phyloP scores from a whole-genome alignment of 1,284 basidiomycete genomes.

The Moesziomyces globuligerus region DNA sequence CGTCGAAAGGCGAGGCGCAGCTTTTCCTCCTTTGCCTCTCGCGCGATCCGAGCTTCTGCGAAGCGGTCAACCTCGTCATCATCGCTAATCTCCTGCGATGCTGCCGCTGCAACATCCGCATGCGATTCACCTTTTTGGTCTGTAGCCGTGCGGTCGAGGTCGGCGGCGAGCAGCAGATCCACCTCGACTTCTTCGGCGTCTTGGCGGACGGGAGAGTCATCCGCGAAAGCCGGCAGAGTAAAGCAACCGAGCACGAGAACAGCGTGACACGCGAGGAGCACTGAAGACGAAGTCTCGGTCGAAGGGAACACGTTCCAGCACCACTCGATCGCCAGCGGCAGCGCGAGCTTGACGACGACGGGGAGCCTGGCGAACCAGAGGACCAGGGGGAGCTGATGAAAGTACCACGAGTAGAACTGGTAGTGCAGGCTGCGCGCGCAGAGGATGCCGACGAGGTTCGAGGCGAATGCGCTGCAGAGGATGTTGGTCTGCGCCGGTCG shows the following conservation, averaged over 20 bases:
- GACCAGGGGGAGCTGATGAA: constrained; percentile 88
- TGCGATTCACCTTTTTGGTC: too few relatives aligned
- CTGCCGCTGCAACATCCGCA: background rate
- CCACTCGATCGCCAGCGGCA: constrained; percentile 43
- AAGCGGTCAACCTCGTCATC: constrained; percentile 17
- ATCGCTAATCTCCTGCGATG: background rate
- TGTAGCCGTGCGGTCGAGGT: constrained; percentile 3
- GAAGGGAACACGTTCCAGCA: constrained; percentile 61
- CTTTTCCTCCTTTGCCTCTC: constrained; percentile 25
- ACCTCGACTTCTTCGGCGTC: constrained; percentile 28
- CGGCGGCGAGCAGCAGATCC: constrained; percentile 15
- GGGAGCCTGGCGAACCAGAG: constrained; percentile 72
- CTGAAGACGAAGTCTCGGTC: constrained; percentile 40
- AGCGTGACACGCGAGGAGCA: constrained; percentile 43
- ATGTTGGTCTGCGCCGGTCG: constrained; percentile 6
- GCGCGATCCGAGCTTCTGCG: constrained; percentile 13
- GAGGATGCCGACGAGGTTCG: constrained; percentile 88
- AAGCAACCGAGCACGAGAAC: constrained; percentile 42
- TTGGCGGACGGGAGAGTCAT: background rate
- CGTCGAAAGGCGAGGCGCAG: constrained; percentile 26
- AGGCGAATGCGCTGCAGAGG: constrained; percentile 73
- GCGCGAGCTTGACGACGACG: constrained; percentile 17
- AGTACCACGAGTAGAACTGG: constrained; percentile 99
- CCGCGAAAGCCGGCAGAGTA: constrained; percentile 12
- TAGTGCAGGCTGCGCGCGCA: constrained; percentile 97